A percentile compares a stretch with the other conserved stretches of the same genome.
These are phyloP conservation scores for Lobosporangium transversale DNA, from an alignment of 192 early-diverging fungal species.

Conservation along the genomic window DNA sequence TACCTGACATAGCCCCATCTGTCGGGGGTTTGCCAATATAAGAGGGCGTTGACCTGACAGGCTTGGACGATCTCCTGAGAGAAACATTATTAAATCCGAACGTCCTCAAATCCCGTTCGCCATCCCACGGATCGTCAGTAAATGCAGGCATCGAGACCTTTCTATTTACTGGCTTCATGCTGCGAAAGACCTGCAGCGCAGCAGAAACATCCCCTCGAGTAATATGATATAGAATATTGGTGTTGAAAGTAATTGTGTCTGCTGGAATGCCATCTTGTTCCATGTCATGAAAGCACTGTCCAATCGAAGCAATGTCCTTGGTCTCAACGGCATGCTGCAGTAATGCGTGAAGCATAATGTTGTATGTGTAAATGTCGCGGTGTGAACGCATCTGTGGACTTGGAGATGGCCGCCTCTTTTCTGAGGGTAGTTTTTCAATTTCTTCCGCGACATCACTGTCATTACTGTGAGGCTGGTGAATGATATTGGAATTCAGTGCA, in stretches of 20 bases:
- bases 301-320: constrained; percentile 42
- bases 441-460: background rate
- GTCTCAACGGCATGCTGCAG: constrained; percentile 38
- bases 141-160: no score
- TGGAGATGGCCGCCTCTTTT: background rate
- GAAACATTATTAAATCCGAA: no score
- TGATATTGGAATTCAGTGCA: background rate
- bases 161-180: constrained; percentile 18
- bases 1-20: no score
- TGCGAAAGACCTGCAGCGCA: constrained; percentile 36
- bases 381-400: constrained; percentile 9
- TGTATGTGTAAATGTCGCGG: constrained; percentile 49
- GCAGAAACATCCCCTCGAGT: constrained; percentile 22
- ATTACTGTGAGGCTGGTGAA: background rate
- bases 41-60: constrained; percentile 7
- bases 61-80: constrained; percentile 8
- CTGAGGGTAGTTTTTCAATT: background rate
- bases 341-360: constrained; percentile 48
- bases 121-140: no score
- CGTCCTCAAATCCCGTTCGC: no score
- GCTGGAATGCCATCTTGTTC: constrained; percentile 36
- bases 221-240: constrained; percentile 51
- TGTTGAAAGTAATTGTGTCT: constrained; percentile 51
- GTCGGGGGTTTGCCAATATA: no score
- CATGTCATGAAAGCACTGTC: constrained; percentile 50